Evolutionary conservation across 352 stramenopile genomes (phyloP).

Genomic region (Globisporangium camurandrum): DNA sequence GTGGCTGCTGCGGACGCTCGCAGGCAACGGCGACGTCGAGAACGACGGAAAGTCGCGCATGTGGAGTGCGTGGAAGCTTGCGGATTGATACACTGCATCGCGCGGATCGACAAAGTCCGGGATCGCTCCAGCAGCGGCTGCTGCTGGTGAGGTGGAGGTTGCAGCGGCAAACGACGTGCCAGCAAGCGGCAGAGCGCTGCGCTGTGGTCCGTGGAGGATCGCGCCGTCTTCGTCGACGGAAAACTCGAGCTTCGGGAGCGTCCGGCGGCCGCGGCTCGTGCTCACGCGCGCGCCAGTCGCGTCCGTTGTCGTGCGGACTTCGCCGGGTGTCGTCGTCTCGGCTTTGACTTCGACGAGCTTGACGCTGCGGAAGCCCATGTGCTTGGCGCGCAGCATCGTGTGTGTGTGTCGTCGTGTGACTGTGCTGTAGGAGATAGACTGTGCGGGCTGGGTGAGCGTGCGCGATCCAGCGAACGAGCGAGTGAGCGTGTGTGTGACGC

Average conservation of each 20-base stretch:
- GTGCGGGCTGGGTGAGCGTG: too few relatives aligned
- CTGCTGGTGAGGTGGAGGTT: neutral
- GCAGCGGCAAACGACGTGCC: neutral
- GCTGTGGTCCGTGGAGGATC: constrained; percentile 66
- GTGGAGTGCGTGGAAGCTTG: constrained; percentile 46
- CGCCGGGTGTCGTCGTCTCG: constrained; percentile 75
- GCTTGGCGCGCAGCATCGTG: constrained; percentile 60
- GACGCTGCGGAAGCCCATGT: constrained; percentile 80
- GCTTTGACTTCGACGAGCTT: constrained; percentile 80
- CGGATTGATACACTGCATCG: constrained; percentile 27
- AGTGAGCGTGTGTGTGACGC: too few relatives aligned
- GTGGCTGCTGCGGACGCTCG: constrained; percentile 5
- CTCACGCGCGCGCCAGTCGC: constrained; percentile 51
- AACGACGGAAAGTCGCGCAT: constrained; percentile 50
- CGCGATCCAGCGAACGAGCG: too few relatives aligned
- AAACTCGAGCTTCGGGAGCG: constrained; percentile 80
- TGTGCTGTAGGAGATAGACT: too few relatives aligned
- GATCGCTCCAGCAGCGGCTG: neutral
- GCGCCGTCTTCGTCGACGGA: constrained; percentile 77
- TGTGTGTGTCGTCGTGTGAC: neutral
- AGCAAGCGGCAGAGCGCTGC: constrained; percentile 21
- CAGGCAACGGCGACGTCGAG: constrained; percentile 11
- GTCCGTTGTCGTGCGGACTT: constrained; percentile 68
- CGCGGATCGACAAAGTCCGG: constrained; percentile 19
- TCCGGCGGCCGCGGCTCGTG: constrained; percentile 50